Base-by-base conservation (phyloP, 179 eudicot genomes). In the Monotropa hypopitys region DNA sequence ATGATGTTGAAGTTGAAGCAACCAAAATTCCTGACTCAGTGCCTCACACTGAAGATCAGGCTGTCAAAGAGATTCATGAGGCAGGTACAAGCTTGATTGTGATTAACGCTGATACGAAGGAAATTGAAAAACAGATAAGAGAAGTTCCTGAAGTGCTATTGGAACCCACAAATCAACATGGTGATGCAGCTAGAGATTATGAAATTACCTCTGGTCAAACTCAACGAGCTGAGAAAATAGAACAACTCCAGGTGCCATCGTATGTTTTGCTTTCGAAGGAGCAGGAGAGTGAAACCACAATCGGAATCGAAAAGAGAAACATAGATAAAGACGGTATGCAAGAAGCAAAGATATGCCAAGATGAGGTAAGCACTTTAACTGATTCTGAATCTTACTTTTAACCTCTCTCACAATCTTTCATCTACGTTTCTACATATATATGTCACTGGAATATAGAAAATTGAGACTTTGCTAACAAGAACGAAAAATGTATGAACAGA, bases 241-340 rank as follows among this genome's bases (percentile, higher is more conserved):
- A 74, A 74, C 77, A 74, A 50, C 74, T 66, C 54, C 59, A 26
- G 59, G 43, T 53, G 28, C 20, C 73, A 69, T 54, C 69, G 66
- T 30, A 75, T 28, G 67, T 40, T 45, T 50, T 73, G 62, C 73
- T 73, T 38, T 79, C 73, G 21, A 66, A 21, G 40, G 67, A 79
- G 38, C 69, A 66, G 15, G 82, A 67, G 42, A 57, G 16, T 80
- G 78, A 74, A 45, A 53, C 43, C n/a, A 62, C 47, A 46, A 50
- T 32, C 18, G n/a, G 46, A 33, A 73, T 18, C 1, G 8, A 40
- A 11, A 63, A 35, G 76, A 69, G 40, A 51, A 43, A 49, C 74
- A 47, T 50, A 15, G 8, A 67, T n/a, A 12, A 50, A 32, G 49
- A 67, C 0, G 28, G 53, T 21, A 51, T 30, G 61, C 65, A 80